A percentile compares a stretch with the other conserved stretches of the same genome.
phyloP scores from a whole-genome alignment of 2,329 filamentous ascomycete genomes.

The Pyrenophora tritici-repentis region DNA sequence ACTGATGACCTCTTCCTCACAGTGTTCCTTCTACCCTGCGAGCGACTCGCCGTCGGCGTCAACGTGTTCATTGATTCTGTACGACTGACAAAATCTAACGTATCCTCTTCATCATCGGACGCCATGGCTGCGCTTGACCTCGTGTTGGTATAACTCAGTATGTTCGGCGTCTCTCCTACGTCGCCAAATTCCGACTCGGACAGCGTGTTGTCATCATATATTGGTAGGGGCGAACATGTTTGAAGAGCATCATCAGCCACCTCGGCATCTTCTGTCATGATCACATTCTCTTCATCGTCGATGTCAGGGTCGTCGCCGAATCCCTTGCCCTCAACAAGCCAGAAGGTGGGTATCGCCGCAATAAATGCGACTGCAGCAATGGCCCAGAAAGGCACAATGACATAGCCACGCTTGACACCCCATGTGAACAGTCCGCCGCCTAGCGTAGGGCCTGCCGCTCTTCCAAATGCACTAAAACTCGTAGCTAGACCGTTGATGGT shows the following conservation, averaged over 20 bases:
- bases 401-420: conserved; percentile 75
- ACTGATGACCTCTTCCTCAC: conserved; percentile 49
- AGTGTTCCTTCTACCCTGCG: conserved; percentile 39
- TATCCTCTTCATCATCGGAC: conserved; percentile 31
- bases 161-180: conserved; percentile 28
- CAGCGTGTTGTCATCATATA: conserved; percentile 21
- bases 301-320: conserved; percentile 53
- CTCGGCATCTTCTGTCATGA: conserved; percentile 25
- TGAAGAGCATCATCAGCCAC: conserved; percentile 1
- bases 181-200: conserved; percentile 50
- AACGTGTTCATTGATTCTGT: conserved; percentile 23
- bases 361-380: conserved; percentile 67
- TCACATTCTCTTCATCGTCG: conserved; percentile 42
- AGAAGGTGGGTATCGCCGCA: conserved; percentile 73
- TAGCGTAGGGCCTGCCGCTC: conserved; percentile 77
- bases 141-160: conserved; percentile 43
- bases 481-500: conserved; percentile 92
- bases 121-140: conserved; percentile 32
- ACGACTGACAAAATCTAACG: conserved; percentile 9
- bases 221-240: not conserved
- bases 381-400: conserved; percentile 81
- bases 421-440: conserved; percentile 74
- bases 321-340: conserved; percentile 75
- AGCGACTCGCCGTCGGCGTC: conserved; percentile 27
- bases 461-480: conserved; percentile 76